Percentiles rank a stretch among this genome's conserved stretches.
Evolutionary conservation across 1,139 yeast genomes (phyloP).

Genomic region (Candida albicans): DNA sequence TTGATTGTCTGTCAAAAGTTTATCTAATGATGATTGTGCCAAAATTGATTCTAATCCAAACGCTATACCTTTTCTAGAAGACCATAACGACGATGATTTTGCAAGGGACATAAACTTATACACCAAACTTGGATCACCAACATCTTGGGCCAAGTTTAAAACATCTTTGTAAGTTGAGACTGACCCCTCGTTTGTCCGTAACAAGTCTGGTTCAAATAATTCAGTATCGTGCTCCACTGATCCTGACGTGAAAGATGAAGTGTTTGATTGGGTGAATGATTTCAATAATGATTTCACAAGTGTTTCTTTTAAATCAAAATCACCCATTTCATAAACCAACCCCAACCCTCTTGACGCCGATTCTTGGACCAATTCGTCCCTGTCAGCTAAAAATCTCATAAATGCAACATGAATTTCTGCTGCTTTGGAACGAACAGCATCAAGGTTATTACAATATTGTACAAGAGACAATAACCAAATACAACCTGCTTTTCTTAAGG

Average conservation of each 20-base stretch:
- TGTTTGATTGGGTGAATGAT: conserved; percentile 73
- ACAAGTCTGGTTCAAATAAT: conserved; percentile 77
- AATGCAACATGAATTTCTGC: conserved; percentile 68
- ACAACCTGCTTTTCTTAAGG: conserved; percentile 73
- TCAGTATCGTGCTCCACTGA: conserved; percentile 77
- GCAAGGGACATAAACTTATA: conserved; percentile 94
- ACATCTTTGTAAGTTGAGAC: conserved; percentile 88
- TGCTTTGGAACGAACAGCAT: conserved; percentile 43
- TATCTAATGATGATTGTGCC: conserved; percentile 73
- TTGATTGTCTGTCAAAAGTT: conserved; percentile 55
- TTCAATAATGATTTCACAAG: conserved; percentile 73
- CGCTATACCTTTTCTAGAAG: conserved; percentile 90
- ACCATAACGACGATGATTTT: conserved; percentile 85
- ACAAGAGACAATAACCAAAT: conserved; percentile 82
- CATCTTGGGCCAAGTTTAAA: conserved; percentile 82
- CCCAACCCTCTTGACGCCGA: conserved; percentile 89
- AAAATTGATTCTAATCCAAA: conserved; percentile 87
- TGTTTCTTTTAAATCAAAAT: conserved; percentile 63
- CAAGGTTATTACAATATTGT: conserved; percentile 64
- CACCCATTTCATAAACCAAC: conserved; percentile 78
- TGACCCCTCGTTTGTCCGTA: conserved; percentile 81
- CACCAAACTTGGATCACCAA: conserved; percentile 92
- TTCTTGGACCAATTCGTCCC: conserved; percentile 86
- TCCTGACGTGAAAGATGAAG: conserved; percentile 61
- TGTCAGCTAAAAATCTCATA: conserved; percentile 71